Conservation (phyloP, 1,284 basidiomycete genomes). For the Tetrapyrgos nigripes region DNA sequence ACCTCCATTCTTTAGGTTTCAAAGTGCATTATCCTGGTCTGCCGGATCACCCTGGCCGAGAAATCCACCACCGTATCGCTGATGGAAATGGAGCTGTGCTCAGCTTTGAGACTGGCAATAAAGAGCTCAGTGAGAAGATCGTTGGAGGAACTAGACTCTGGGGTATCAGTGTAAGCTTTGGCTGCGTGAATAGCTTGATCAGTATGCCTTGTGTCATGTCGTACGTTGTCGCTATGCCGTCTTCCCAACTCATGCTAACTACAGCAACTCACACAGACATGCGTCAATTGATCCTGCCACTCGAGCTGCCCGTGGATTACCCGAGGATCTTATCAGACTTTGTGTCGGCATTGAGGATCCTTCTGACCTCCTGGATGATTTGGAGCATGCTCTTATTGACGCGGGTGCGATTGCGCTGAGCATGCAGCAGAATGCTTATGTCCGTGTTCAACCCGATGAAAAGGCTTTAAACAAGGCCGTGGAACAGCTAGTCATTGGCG, state of each 20-base stretch:
- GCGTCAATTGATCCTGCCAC: slow-evolving; percentile 96
- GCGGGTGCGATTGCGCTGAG: slow-evolving; percentile 85
- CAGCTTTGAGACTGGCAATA: slow-evolving; percentile 94
- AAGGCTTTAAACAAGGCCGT: slow-evolving; percentile 66
- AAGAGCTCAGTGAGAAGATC: slow-evolving; percentile 89
- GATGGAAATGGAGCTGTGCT: slow-evolving; percentile 94
- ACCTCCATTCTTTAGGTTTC: slow-evolving; percentile 90
- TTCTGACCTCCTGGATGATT: slow-evolving; percentile 92
- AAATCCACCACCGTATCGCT: slow-evolving; percentile 89
- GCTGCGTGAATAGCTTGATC: slow-evolving; percentile 97
- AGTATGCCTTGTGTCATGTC: slow-evolving; percentile 99
- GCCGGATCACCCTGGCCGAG: slow-evolving; percentile 81
- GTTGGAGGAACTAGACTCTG: slow-evolving; percentile 93
- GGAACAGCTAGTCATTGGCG: slow-evolving; percentile 62
- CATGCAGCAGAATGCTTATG: slow-evolving; percentile 56
- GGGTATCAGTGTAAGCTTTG: slow-evolving; percentile 98
- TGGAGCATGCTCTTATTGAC: slow-evolving; percentile 90
- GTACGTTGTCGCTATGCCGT: slow-evolving; percentile 58
- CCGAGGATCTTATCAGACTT: slow-evolving; percentile 96
- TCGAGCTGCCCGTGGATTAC: slow-evolving; percentile 92
- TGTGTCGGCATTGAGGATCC: slow-evolving; percentile 99
- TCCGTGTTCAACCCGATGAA: slow-evolving; percentile 49
- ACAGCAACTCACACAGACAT: slow-evolving; percentile 65
- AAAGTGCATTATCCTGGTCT: slow-evolving; percentile 95
- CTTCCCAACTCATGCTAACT: slow-evolving; percentile 18